Evolutionary conservation across 495 filamentous ascomycete genomes (phyloP).

Genomic region (Penicillium samsonianum): DNA sequence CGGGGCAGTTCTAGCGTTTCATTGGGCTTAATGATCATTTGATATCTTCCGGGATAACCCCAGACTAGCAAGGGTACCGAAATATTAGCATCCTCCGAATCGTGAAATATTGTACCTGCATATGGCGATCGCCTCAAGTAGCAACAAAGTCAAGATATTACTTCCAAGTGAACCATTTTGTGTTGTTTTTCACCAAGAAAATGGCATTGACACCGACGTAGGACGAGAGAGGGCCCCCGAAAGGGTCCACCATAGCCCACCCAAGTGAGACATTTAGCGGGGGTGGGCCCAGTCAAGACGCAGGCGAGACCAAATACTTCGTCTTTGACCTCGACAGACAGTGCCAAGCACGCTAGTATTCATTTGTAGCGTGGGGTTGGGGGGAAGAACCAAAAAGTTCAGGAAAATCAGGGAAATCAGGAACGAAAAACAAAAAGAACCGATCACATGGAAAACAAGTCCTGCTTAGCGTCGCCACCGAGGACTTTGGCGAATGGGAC

Average conservation of each 20-base stretch:
- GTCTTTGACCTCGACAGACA: not conserved
- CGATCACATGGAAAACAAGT: constrained; percentile 16
- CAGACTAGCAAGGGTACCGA: not conserved
- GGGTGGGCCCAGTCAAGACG: not conserved
- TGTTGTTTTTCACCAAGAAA: not conserved
- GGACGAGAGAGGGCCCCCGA: not conserved
- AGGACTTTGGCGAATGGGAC: not conserved
- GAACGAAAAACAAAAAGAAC: constrained; percentile 12
- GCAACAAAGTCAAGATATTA: not conserved
- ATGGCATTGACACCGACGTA: too few relatives aligned
- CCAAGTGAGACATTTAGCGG: constrained; percentile 26
- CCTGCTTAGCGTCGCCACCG: constrained; percentile 1
- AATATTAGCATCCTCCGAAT: not conserved
- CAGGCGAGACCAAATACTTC: constrained; percentile 1
- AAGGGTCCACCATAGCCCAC: constrained; percentile 7
- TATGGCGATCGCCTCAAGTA: not conserved
- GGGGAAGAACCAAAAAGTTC: not conserved
- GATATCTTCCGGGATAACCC: not conserved
- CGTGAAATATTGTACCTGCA: constrained; percentile 7
- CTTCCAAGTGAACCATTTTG: not conserved
- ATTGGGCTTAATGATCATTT: not conserved
- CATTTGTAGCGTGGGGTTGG: not conserved
- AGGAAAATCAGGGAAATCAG: constrained; percentile 7
- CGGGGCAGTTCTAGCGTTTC: not conserved
- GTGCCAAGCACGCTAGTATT: not conserved